Conservation (phyloP, 495 filamentous ascomycete species). For the Aspergillus heteromorphus region DNA sequence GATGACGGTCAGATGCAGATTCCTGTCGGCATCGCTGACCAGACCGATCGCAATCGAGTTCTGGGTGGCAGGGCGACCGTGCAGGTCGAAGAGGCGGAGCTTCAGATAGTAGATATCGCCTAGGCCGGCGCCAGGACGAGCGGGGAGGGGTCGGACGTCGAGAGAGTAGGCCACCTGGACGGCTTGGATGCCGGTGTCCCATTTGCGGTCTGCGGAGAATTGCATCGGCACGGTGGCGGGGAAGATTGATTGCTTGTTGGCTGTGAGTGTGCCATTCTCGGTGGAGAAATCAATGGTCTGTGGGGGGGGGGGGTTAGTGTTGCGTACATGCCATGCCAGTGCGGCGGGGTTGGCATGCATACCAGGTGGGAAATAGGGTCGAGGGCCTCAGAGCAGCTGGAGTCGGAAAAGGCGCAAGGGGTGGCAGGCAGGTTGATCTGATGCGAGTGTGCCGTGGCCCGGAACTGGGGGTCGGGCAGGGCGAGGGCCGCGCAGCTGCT, state of each 20-base stretch:
- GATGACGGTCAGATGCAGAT: conserved; percentile 20
- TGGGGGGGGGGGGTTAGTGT: conserved; percentile 2
- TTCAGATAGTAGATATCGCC: conserved; percentile 24
- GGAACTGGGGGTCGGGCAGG: not conserved
- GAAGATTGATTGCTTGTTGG: conserved; percentile 42
- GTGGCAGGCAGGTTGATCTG: conserved; percentile 23
- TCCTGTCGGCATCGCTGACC: conserved; percentile 36
- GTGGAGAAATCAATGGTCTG: conserved; percentile 38
- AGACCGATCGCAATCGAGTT: conserved; percentile 45
- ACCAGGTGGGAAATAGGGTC: conserved; percentile 23
- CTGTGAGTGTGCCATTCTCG: conserved; percentile 32
- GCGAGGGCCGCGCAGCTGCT: conserved; percentile 6
- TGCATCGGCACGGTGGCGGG: conserved; percentile 32
- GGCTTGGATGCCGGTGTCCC: conserved; percentile 9
- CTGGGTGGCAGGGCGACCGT: conserved; percentile 51
- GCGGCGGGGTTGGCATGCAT: not conserved
- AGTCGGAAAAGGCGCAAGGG: conserved; percentile 11
- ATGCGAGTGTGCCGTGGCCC: conserved; percentile 13
- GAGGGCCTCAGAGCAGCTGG: conserved; percentile 10
- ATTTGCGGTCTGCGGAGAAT: conserved; percentile 23
- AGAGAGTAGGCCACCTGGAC: conserved; percentile 24
- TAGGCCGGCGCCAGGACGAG: conserved; percentile 8
- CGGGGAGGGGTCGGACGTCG: conserved; percentile 21
- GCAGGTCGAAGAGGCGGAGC: conserved; percentile 22
- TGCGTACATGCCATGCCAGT: not conserved